Base-by-base conservation (phyloP, 306 rosid genomes). In the Trichosanthes cucumerina region DNA sequence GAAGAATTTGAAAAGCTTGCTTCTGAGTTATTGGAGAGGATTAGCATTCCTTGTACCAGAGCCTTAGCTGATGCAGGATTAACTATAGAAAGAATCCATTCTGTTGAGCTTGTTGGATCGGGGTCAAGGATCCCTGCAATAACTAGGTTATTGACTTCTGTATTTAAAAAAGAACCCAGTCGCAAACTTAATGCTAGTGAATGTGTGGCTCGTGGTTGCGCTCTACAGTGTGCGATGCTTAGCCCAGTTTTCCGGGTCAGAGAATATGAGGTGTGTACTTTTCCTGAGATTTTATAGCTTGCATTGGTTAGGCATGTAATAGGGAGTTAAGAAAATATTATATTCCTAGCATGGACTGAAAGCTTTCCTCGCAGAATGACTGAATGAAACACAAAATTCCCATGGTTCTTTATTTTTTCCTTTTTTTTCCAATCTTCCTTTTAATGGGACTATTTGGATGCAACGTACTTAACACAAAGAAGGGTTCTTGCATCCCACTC, bases 191-290 rank as follows among this genome's bases (percentile, higher is more conserved):
- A 96, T 89, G 98, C 97, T 34, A 96, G 99, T 85, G 98, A 96
- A 80, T 96, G 99, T 83, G 99, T 96, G 65, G 98, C 99, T 78
- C 98, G 98, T 70, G 99, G 98, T 78, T 96, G 97, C 76, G 97
- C 98, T 85, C 91, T 96, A 76, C 97, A 90, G 81, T 93, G 99
- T 82, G 99, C 99, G 57, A 96, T 96, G 99, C 98, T 96, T 14
- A 90, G 97, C 84, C 98, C 97, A 9, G 57, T 84, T 81, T 96
- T 88, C 49, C 91, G 91, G 21, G 99, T 91, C 83, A 86, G 89
- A 87, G 99, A 96, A 49, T 96, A 91, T 15, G 97, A 96, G 98
- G 99, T 96, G 74, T 82, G 96, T 88, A 59, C 66, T 46, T 79
- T 73, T 39, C 76, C 50, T 34, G 79, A 82, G 81, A 82, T 75